These are phyloP conservation scores for Penicillium coffeae DNA, from an alignment of 495 filamentous ascomycete genomes.

Conservation along the genomic window DNA sequence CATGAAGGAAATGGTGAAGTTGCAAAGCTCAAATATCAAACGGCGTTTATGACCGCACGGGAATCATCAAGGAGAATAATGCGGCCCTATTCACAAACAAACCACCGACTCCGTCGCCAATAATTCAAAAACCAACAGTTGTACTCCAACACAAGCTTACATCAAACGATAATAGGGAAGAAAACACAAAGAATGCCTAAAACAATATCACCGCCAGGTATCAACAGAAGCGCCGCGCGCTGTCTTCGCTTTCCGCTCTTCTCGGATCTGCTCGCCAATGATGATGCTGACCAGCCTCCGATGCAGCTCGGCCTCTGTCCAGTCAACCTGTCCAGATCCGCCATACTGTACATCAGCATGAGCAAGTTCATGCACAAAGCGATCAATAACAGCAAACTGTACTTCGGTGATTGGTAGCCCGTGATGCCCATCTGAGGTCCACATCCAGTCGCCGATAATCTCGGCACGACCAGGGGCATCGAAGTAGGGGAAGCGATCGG, in stretches of 20 bases:
- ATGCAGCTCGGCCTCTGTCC: constrained; percentile 46
- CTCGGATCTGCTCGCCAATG: constrained; percentile 46
- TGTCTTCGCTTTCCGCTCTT: constrained; percentile 29
- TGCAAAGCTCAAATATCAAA: too few relatives aligned
- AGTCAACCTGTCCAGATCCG: constrained; percentile 40
- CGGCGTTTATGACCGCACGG: constrained; percentile 22
- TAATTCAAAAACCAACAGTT: constrained; percentile 6
- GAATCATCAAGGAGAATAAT: constrained; percentile 21
- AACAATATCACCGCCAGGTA: constrained; percentile 29
- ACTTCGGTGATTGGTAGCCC: constrained; percentile 44
- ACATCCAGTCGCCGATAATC: constrained; percentile 46
- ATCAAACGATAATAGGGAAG: constrained; percentile 1
- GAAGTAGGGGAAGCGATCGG: constrained; percentile 38
- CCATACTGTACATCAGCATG: constrained; percentile 35
- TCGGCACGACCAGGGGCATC: constrained; percentile 33
- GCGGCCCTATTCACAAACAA: constrained; percentile 9
- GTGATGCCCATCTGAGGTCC: constrained; percentile 41
- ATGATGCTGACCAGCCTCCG: constrained; percentile 45
- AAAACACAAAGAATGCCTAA: not conserved
- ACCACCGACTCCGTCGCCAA: constrained; percentile 11
- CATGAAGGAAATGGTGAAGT: too few relatives aligned
- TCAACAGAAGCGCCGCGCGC: constrained; percentile 25
- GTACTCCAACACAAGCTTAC: constrained; percentile 6
- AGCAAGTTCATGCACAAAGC: constrained; percentile 41
- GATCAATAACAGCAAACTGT: constrained; percentile 45